These are phyloP conservation scores for Conticribra guillardii DNA, from an alignment of 108 stramenopile species.

Conservation along the genomic window DNA sequence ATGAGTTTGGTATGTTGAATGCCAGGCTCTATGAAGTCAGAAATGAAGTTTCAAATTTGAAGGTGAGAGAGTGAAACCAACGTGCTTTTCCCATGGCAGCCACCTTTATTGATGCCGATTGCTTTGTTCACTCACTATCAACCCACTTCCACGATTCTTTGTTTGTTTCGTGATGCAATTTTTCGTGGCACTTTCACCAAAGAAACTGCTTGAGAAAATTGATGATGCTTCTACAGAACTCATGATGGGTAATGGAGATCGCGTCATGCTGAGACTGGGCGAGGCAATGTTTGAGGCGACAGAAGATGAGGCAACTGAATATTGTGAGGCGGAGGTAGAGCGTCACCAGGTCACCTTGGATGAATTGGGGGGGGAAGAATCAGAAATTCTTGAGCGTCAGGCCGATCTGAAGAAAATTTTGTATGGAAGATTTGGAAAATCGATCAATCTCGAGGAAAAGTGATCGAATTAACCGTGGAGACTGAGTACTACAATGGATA, in stretches of 20 bases:
- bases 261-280: slow-evolving; percentile 76
- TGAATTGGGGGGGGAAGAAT: slow-evolving; percentile 67
- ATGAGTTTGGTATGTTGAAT: slow-evolving; percentile 92
- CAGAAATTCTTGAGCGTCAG: slow-evolving; percentile 71
- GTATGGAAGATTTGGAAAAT: slow-evolving; percentile 90
- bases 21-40: slow-evolving; percentile 81
- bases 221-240: slow-evolving; percentile 96
- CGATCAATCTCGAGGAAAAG: slow-evolving; percentile 88
- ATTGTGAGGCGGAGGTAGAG: slow-evolving; percentile 85
- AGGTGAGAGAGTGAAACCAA: slow-evolving; percentile 72
- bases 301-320: slow-evolving; percentile 90
- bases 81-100: too few relatives aligned
- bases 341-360: slow-evolving; percentile 72
- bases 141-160: too few relatives aligned
- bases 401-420: slow-evolving; percentile 77
- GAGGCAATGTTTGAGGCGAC: slow-evolving; percentile 87
- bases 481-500: neutral
- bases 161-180: too few relatives aligned
- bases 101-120: too few relatives aligned
- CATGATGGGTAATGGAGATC: slow-evolving; percentile 86
- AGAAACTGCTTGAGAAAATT: slow-evolving; percentile 80
- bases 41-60: slow-evolving; percentile 58
- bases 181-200: too few relatives aligned
- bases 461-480: neutral
- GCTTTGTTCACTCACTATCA: too few relatives aligned